phyloP scores from a whole-genome alignment of 495 filamentous ascomycete genomes.

The Clavariopsis aquatica region DNA sequence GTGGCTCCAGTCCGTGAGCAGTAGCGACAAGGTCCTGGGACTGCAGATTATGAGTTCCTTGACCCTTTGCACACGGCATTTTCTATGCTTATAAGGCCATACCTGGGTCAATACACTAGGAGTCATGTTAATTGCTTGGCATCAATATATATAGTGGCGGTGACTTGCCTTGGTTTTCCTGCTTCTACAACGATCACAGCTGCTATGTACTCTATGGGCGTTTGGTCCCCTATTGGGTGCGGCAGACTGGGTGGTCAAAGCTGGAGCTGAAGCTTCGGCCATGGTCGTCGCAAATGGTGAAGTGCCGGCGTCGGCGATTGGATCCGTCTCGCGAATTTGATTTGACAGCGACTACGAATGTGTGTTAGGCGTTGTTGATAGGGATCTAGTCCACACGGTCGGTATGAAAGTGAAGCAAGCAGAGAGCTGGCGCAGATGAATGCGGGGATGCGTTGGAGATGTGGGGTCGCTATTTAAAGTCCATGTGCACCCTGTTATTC shows the following conservation, averaged over 20 bases:
- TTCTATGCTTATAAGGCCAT: slow-evolving; percentile 2
- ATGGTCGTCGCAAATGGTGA: neutral
- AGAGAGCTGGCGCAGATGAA: neutral
- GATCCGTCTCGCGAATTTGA: neutral
- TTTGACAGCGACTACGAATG: slow-evolving; percentile 4
- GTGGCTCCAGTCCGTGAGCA: slow-evolving; percentile 29
- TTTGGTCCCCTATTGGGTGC: slow-evolving; percentile 14
- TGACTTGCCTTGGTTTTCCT: slow-evolving; percentile 31
- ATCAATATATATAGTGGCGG: neutral
- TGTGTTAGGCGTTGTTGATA: slow-evolving; percentile 6
- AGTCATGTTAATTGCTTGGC: slow-evolving; percentile 17
- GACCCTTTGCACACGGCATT: neutral
- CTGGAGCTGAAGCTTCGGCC: slow-evolving; percentile 12
- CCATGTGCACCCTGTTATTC: slow-evolving; percentile 2
- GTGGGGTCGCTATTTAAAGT: slow-evolving; percentile 25
- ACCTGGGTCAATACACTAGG: slow-evolving; percentile 35
- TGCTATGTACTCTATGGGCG: slow-evolving; percentile 26
- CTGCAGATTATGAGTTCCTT: slow-evolving; percentile 10
- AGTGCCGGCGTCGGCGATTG: neutral
- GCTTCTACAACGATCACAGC: slow-evolving; percentile 34
- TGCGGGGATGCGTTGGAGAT: slow-evolving; percentile 18
- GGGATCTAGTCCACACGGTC: slow-evolving; percentile 1
- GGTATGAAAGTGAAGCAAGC: neutral
- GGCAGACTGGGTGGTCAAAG: slow-evolving; percentile 1
- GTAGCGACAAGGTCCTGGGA: slow-evolving; percentile 33